These are phyloP conservation scores for Colletotrichum sp. DNA, from an alignment of 2,329 filamentous ascomycete genomes.

Conservation along the genomic window DNA sequence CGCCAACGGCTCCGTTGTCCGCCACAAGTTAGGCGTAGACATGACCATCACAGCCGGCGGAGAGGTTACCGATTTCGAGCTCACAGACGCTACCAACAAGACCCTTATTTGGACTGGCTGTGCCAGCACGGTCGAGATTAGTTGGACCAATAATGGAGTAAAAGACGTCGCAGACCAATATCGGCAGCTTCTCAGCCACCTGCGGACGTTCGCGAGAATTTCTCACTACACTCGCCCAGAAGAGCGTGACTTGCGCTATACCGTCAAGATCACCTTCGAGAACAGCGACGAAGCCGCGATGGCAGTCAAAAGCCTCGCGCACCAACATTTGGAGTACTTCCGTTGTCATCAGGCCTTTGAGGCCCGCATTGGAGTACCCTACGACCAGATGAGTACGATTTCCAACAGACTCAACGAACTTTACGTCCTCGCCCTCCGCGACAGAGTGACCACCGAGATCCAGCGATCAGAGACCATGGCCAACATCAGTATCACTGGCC, in stretches of 20 bases:
- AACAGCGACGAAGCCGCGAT: neutral
- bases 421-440: neutral
- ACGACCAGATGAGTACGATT: neutral
- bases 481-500: accelerated
- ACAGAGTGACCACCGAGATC: neutral
- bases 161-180: neutral
- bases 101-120: neutral
- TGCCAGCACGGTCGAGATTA: neutral
- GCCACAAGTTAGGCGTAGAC: neutral
- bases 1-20: neutral
- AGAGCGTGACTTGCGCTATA: accelerated
- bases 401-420: neutral
- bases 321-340: accelerated
- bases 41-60: neutral
- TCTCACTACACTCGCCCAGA: accelerated
- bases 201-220: accelerated
- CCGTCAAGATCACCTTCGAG: neutral
- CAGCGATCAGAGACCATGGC: neutral
- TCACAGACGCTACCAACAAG: neutral
- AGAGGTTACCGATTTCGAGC: neutral
- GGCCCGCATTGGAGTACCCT: neutral
- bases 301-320: neutral
- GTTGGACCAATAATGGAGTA: accelerated
- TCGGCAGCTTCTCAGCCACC: accelerated
- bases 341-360: neutral